Evolutionary conservation across 352 stramenopile genomes (phyloP), one percentile per base, ranked within the genome.

Genomic region (Peronospora tabacina): DNA sequence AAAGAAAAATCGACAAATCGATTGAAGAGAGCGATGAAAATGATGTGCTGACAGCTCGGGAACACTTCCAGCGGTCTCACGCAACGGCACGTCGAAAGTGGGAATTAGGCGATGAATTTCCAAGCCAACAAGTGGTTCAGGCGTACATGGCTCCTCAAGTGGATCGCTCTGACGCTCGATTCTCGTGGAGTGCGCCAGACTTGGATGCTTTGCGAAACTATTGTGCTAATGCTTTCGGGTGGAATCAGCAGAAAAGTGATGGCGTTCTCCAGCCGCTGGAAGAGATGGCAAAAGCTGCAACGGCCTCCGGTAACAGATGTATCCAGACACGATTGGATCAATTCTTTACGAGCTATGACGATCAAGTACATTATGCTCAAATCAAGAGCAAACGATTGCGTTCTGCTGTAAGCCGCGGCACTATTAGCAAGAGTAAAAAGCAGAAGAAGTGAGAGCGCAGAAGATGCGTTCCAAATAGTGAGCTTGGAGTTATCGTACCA

Each of bases 331-430:
- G 94, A 11, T 85, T 99, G 29, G 95, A 99, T 58, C 82, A 83
- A 8, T 97, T 96, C 44, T 98, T 98, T 55, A 96, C 92, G 54
- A 87, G 71, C 16, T 98, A 98, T 63, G 82, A 98, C 41, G 94
- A 98, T 64, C 84, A 96, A 52, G 86, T 97, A 4, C 95, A 92
- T 52, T 98, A 98, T 58, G 95, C 94, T 1, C 85, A 95, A 50
- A 89, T 94, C 42, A 68, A 76, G 32, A 96, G 85, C 42, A 96
- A 96, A 52, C 74, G 90, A 8, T 66, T 97, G 22, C 75, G 75
- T 22, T 78, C 63, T 7, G 89, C 87, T n/a, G 78, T 97, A 6
- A 67, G 72, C 29, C 68, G 66, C 12, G 54, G 68, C 11, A 49
- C 50, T 5, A 34, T 7, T 7, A 70, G 6, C 41, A 66, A 58